phyloP scores from a whole-genome alignment of 2,329 filamentous ascomycete genomes.

The Penicillium digitatum region DNA sequence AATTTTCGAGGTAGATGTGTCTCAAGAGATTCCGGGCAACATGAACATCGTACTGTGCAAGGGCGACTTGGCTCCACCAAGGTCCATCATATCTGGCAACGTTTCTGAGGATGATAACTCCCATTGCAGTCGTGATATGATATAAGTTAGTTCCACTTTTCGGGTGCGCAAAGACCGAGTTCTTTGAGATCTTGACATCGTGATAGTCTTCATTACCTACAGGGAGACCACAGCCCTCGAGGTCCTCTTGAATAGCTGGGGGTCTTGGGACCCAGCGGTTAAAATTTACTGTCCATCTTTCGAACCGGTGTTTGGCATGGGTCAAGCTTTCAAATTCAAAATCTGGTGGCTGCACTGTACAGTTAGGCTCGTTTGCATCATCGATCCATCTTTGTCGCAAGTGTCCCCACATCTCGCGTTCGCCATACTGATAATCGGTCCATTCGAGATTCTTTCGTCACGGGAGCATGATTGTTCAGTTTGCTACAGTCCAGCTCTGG shows the following conservation, averaged over 20 bases:
- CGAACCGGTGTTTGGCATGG: neutral
- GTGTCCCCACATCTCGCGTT: neutral
- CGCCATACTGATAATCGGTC: constrained; percentile 6
- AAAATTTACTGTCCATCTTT: neutral
- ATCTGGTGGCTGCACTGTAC: neutral
- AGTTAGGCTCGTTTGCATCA: neutral
- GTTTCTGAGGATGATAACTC: neutral
- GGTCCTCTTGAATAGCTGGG: neutral
- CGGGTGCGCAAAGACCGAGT: neutral
- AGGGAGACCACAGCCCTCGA: neutral
- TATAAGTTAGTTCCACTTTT: neutral
- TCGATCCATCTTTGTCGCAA: constrained; percentile 1
- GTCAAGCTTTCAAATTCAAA: neutral
- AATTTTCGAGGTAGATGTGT: neutral
- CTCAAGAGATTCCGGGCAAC: neutral
- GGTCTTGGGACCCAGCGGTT: neutral
- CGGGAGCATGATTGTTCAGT: constrained; percentile 22
- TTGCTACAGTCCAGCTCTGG: constrained; percentile 22
- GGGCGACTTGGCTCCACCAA: neutral
- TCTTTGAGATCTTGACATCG: neutral
- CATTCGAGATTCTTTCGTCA: constrained; percentile 23
- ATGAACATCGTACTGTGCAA: neutral
- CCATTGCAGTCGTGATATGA: neutral
- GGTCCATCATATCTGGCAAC: neutral
- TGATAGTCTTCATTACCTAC: neutral